These are phyloP conservation scores for Striga hermonthica DNA, from an alignment of 305 asterid genomes.

Conservation along the genomic window DNA sequence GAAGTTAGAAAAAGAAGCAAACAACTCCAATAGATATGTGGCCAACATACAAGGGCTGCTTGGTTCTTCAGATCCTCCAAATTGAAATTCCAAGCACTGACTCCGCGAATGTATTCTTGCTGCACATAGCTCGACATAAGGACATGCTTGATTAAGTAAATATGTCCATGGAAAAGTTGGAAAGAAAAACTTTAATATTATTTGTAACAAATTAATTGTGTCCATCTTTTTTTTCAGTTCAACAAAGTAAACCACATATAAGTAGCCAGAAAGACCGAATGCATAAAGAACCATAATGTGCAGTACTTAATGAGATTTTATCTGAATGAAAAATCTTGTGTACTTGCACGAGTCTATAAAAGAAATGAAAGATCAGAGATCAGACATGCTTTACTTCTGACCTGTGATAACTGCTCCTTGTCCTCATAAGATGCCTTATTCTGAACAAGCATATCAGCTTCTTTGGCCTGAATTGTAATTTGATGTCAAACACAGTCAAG, in stretches of 20 bases:
- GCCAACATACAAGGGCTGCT: conserved; percentile 75
- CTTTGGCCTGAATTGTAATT: conserved; percentile 67
- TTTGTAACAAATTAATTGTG: not conserved
- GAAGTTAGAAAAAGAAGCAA: too few relatives aligned
- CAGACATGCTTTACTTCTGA: conserved; percentile 32
- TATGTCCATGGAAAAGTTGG: conserved; percentile 22
- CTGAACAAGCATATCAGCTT: conserved; percentile 82
- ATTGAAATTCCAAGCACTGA: conserved; percentile 90
- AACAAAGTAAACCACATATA: not conserved
- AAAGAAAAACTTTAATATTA: not conserved
- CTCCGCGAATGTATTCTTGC: conserved; percentile 92
- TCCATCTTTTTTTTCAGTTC: not conserved
- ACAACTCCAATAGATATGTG: conserved; percentile 24
- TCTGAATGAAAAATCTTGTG: too few relatives aligned
- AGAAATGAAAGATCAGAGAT: conserved; percentile 3
- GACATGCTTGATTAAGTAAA: conserved; percentile 20
- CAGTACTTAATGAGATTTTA: too few relatives aligned
- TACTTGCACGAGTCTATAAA: not conserved
- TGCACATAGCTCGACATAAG: conserved; percentile 40
- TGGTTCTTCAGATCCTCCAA: conserved; percentile 84
- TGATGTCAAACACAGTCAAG: not conserved
- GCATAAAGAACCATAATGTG: not conserved
- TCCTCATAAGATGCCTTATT: conserved; percentile 75
- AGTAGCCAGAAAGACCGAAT: not conserved
- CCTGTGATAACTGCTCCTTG: conserved; percentile 97